phyloP scores from a whole-genome alignment of 1,284 basidiomycete species.

The Cryptococcus jaspeensis region DNA sequence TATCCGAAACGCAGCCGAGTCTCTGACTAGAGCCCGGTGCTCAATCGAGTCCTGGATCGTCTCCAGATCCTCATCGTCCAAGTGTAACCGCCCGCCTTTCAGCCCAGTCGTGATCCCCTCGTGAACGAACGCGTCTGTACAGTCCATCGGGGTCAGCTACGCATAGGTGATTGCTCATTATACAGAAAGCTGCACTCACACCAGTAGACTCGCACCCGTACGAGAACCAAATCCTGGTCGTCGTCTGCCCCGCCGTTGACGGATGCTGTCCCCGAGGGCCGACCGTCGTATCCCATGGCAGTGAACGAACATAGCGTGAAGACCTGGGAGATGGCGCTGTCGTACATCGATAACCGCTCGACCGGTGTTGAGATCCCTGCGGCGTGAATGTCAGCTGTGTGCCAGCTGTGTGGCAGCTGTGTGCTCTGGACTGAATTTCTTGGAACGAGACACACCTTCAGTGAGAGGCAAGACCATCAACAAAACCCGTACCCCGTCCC shows the following conservation, averaged over 20 bases:
- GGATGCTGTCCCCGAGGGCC: constrained; percentile 44
- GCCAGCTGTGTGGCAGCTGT: neutral
- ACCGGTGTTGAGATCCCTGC: constrained; percentile 56
- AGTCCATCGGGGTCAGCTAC: constrained; percentile 2
- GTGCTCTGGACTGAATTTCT: neutral
- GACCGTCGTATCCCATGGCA: constrained; percentile 56
- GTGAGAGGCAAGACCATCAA: constrained; percentile 75
- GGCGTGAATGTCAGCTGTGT: constrained; percentile 2
- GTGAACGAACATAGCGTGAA: constrained; percentile 66
- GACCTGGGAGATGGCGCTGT: constrained; percentile 63
- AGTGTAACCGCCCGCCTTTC: constrained; percentile 68
- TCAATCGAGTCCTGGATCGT: constrained; percentile 67
- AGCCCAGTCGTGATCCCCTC: constrained; percentile 75
- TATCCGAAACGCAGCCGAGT: constrained; percentile 46
- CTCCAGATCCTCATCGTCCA: constrained; percentile 65
- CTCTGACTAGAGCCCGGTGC: constrained; percentile 41
- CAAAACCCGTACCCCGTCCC: constrained; percentile 78
- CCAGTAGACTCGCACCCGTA: constrained; percentile 78
- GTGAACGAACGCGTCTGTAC: constrained; percentile 62
- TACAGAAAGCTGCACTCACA: constrained; percentile 52
- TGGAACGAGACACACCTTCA: constrained; percentile 60
- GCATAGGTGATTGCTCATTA: neutral
- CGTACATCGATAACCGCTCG: constrained; percentile 63
- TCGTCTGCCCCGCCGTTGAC: constrained; percentile 54
- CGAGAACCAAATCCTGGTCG: constrained; percentile 40